Conservation (phyloP, 495 filamentous ascomycete genomes). For the Evansstolkia leycettana region DNA sequence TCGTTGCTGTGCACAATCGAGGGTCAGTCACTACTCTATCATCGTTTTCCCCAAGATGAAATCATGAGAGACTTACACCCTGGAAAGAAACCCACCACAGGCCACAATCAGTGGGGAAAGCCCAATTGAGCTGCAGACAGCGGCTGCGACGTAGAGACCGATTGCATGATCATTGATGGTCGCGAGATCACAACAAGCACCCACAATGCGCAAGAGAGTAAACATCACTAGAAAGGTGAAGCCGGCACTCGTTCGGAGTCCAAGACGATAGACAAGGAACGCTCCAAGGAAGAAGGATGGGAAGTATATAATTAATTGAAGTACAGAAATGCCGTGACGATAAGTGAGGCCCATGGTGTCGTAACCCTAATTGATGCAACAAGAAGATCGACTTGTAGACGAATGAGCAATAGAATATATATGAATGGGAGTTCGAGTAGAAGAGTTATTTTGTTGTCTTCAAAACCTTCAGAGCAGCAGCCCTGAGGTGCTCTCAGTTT, state of each 20-base stretch:
- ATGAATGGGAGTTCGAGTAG: too few relatives aligned
- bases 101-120: conserved; percentile 17
- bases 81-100: conserved; percentile 13
- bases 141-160: conserved; percentile 11
- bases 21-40: neutral
- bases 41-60: too few relatives aligned
- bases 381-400: neutral
- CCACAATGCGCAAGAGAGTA: conserved; percentile 22
- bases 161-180: conserved; percentile 18
- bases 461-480: too few relatives aligned
- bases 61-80: conserved; percentile 12
- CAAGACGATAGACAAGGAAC: conserved; percentile 26
- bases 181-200: conserved; percentile 22
- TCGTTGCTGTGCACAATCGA: conserved; percentile 7
- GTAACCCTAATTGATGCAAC: neutral
- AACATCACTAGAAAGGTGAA: conserved; percentile 29
- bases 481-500: too few relatives aligned
- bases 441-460: too few relatives aligned
- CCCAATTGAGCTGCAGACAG: conserved; percentile 17
- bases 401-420: too few relatives aligned
- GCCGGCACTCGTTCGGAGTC: conserved; percentile 18
- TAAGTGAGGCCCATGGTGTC: conserved; percentile 14
- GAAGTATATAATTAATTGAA: conserved; percentile 20
- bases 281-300: conserved; percentile 18
- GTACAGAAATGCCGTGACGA: conserved; percentile 23